phyloP scores from a whole-genome alignment of 2,329 filamentous ascomycete species.

The Ceratocystis variospora region DNA sequence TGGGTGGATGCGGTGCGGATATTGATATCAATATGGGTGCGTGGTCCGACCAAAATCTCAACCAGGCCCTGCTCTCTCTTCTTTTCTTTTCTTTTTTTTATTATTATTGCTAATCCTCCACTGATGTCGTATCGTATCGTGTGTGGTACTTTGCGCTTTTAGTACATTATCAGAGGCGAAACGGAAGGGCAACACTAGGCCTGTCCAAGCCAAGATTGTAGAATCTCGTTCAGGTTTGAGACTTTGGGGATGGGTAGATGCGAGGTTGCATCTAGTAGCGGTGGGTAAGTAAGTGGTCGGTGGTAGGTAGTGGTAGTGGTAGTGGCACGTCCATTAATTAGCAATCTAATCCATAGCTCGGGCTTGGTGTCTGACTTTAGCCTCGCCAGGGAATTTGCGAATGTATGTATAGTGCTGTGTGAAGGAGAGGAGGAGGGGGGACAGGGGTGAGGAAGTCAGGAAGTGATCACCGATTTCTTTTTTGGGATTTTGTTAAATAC shows the following conservation, averaged over 20 bases:
- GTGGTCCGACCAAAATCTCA: not conserved
- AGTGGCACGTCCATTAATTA: constrained; percentile 2
- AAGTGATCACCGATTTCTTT: not conserved
- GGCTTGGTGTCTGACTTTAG: not conserved
- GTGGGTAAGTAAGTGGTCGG: not conserved
- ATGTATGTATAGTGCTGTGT: not conserved
- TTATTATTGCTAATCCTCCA: not conserved
- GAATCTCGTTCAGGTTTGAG: constrained; percentile 3
- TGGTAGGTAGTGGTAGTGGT: no score
- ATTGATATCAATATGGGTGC: not conserved
- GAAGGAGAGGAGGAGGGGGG: not conserved
- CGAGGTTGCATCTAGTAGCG: not conserved
- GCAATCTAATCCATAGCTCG: constrained; percentile 3
- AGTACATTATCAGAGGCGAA: not conserved
- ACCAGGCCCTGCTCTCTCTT: not conserved
- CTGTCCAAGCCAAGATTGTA: constrained; percentile 2
- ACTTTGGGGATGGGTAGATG: not conserved
- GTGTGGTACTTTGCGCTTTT: not conserved
- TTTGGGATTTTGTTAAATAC: not conserved
- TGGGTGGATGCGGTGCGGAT: not conserved
- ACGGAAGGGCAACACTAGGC: not conserved
- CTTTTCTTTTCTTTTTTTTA: not conserved
- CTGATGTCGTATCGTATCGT: not conserved
- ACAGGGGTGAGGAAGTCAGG: not conserved
- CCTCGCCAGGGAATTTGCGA: not conserved